Percentiles rank a stretch among this genome's conserved stretches.
Evolutionary conservation across 495 filamentous ascomycete genomes (phyloP).

Genomic region (Penicillium verhagenii): DNA sequence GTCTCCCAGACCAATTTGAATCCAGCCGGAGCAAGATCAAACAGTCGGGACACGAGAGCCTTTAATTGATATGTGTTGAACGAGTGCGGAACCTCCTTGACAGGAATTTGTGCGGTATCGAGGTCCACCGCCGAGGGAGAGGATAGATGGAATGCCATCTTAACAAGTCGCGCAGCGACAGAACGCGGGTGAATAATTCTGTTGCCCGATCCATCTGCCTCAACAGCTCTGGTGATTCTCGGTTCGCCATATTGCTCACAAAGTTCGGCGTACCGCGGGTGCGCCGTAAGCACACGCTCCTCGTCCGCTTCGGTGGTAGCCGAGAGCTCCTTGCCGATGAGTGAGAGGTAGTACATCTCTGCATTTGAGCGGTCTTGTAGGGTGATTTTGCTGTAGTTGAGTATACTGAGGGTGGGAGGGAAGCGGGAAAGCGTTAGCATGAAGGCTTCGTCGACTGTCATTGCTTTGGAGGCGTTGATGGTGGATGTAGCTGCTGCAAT

Average conservation of each 20-base stretch:
- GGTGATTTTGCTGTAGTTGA: conserved; percentile 80
- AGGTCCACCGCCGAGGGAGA: neutral
- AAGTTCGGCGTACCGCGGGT: conserved; percentile 70
- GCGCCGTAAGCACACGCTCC: conserved; percentile 50
- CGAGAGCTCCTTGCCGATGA: conserved; percentile 73
- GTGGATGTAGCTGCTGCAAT: conserved; percentile 27
- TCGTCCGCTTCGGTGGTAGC: conserved; percentile 55
- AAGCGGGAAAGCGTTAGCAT: conserved; percentile 87
- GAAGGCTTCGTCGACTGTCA: conserved; percentile 70
- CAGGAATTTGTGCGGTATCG: conserved; percentile 8
- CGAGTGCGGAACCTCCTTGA: conserved; percentile 66
- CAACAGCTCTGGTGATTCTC: conserved; percentile 41
- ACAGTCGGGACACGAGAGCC: conserved; percentile 69
- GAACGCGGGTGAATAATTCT: conserved; percentile 56
- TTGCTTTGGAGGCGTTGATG: conserved; percentile 29
- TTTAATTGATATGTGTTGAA: conserved; percentile 81
- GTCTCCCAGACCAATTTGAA: conserved; percentile 77
- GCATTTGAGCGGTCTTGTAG: conserved; percentile 74
- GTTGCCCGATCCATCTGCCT: conserved; percentile 13
- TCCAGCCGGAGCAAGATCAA: conserved; percentile 60
- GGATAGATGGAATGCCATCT: conserved; percentile 55
- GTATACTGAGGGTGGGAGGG: conserved; percentile 52
- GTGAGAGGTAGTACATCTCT: conserved; percentile 87
- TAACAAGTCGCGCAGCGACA: conserved; percentile 72
- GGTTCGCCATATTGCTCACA: conserved; percentile 73